phyloP scores from a whole-genome alignment of 495 filamentous ascomycete species.

The Aspergillus incahuasiensis region DNA sequence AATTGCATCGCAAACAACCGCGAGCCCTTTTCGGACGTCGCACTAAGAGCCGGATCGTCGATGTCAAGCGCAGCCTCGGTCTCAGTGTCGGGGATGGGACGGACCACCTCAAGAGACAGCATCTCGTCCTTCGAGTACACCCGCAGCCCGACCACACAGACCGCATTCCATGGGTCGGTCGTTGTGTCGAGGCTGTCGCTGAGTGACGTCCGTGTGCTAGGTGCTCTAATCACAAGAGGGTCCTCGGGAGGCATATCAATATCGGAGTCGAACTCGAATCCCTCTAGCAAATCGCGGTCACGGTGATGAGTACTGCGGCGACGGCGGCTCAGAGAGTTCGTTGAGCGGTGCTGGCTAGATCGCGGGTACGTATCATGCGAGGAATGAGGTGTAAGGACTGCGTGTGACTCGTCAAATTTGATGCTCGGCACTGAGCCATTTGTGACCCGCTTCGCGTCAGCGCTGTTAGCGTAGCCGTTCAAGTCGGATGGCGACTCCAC shows the following conservation, averaged over 20 bases:
- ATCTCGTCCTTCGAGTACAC: slow-evolving; percentile 62
- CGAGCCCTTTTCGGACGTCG: slow-evolving; percentile 27
- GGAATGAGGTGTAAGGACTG: slow-evolving; percentile 1
- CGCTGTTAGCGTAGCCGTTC: slow-evolving; percentile 19
- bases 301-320: slow-evolving; percentile 8
- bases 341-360: slow-evolving; percentile 21
- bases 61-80: slow-evolving; percentile 45
- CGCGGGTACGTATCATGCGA: slow-evolving; percentile 20
- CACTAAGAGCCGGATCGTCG: slow-evolving; percentile 49
- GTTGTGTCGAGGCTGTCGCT: slow-evolving; percentile 12
- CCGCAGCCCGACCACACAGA: slow-evolving; percentile 71
- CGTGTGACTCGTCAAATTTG: slow-evolving; percentile 29
- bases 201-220: background rate
- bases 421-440: slow-evolving; percentile 30
- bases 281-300: slow-evolving; percentile 34
- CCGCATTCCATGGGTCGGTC: slow-evolving; percentile 76
- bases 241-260: slow-evolving; percentile 43
- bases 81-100: slow-evolving; percentile 50
- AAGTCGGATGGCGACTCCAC: slow-evolving; percentile 28
- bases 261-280: slow-evolving; percentile 47
- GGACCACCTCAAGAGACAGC: slow-evolving; percentile 50
- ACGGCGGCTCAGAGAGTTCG: slow-evolving; percentile 2
- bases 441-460: background rate
- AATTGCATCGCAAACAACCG: slow-evolving; percentile 18
- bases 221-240: background rate